Evolutionary conservation across 176 grass and related monocot species (phyloP).

Genomic region (Lolium perenne): DNA sequence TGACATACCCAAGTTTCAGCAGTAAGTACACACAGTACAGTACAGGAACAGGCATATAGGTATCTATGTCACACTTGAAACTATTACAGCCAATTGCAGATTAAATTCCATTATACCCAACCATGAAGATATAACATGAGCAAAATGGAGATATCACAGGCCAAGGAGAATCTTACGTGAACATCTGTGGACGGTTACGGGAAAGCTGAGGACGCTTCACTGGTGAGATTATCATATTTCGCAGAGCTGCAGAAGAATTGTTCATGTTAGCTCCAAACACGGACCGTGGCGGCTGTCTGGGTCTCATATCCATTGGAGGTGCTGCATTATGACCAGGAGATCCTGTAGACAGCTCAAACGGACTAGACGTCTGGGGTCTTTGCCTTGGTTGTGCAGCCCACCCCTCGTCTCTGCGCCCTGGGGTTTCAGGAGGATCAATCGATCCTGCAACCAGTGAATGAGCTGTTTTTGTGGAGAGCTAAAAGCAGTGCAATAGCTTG

Average conservation of each 20-base stretch:
- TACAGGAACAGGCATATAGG: not conserved
- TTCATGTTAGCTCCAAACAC: constrained; percentile 59
- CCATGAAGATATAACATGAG: not conserved
- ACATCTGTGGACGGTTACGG: constrained; percentile 51
- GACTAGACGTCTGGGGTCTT: constrained; percentile 42
- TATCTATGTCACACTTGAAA: constrained; percentile 13
- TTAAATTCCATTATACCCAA: not conserved
- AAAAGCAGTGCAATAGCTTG: constrained; percentile 41
- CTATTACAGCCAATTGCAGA: not conserved
- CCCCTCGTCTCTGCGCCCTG: constrained; percentile 73
- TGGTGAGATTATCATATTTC: constrained; percentile 71
- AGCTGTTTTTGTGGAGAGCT: constrained; percentile 77
- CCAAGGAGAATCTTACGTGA: constrained; percentile 56
- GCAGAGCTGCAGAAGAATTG: constrained; percentile 58
- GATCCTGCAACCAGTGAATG: constrained; percentile 77
- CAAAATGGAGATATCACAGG: not conserved
- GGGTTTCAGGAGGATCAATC: constrained; percentile 81
- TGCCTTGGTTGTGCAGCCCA: constrained; percentile 67
- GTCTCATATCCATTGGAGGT: constrained; percentile 57
- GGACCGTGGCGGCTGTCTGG: constrained; percentile 47
- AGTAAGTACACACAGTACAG: constrained; percentile 38
- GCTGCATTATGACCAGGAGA: constrained; percentile 58
- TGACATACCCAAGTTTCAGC: constrained; percentile 47
- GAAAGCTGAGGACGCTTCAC: constrained; percentile 64
- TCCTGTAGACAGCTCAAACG: constrained; percentile 58